These are phyloP conservation scores for Colletotrichum filicis DNA, from an alignment of 2,329 filamentous ascomycete genomes.

Conservation along the genomic window DNA sequence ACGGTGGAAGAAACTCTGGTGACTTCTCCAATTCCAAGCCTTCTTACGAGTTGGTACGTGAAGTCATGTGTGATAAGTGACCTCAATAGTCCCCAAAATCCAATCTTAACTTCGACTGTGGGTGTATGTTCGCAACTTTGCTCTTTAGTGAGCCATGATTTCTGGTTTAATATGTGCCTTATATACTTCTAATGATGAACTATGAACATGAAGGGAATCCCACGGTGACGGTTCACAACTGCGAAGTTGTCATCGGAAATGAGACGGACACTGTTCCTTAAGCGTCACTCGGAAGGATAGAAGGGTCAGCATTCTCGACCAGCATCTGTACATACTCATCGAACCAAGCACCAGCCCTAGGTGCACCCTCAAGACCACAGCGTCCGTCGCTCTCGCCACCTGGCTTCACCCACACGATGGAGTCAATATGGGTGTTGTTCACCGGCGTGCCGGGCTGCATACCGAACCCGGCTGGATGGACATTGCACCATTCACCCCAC, in stretches of 20 bases:
- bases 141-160: no score
- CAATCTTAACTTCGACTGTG: no score
- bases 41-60: no score
- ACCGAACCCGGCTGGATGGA: slow-evolving; percentile 52
- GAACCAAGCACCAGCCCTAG: slow-evolving; percentile 53
- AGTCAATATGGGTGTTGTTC: slow-evolving; percentile 51
- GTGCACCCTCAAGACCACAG: slow-evolving; percentile 50
- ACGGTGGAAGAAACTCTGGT: slow-evolving; percentile 25
- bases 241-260: background rate
- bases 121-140: no score
- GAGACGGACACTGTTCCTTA: background rate
- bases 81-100: no score
- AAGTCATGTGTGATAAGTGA: no score
- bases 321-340: slow-evolving; percentile 53
- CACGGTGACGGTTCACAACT: background rate
- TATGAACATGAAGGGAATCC: background rate
- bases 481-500: slow-evolving; percentile 59
- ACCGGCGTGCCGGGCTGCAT: slow-evolving; percentile 46
- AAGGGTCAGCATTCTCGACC: slow-evolving; percentile 50
- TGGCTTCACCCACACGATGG: slow-evolving; percentile 58
- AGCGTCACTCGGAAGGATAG: slow-evolving; percentile 2
- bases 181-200: background rate
- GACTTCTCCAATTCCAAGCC: background rate
- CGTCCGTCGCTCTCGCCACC: slow-evolving; percentile 55
- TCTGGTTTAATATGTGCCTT: no score